Base-by-base conservation (phyloP, 2,329 filamentous ascomycete genomes). In the Neonectria punicea region DNA sequence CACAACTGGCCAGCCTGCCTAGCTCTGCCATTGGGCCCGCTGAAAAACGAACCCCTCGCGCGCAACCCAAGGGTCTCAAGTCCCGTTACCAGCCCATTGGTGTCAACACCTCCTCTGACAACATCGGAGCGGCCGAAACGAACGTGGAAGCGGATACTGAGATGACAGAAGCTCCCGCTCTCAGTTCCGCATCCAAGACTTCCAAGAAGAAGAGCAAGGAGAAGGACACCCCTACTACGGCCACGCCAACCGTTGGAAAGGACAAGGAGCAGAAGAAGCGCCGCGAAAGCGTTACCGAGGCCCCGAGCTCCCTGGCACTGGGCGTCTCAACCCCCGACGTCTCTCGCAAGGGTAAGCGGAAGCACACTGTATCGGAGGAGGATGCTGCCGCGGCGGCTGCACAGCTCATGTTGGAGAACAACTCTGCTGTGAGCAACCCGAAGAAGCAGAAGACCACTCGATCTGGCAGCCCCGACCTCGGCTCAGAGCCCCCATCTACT, bases 31-130 rank as follows among this genome's bases (percentile, higher is more conserved):
- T 60, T 11, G 83, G 81, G 22, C 81, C 83, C 53, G 80, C 84
- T 3, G 80, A 85, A 5, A 81, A 85, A 61, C 87, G 82, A 64
- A 77, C 84, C 1, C 82, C 88, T 53, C 86, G 90, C 64, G 82
- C 86, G 50, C 92, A 94, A 76, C 91, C 92, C 1, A 84, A 86
- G 72, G 90, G 89, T 7, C 80, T 94, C 58, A 88, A 85, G 72
- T 86, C 89, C 78, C 87, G 91, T 36, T 93, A 87, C 77, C 85
- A 85, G 58, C 91, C 92, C 1, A 86, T 91, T 49, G 92, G 92
- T 30, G 82, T 87, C 47, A 74, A 73, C 63, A 74, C 71, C 22
- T 63, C 76, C 32, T 73, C 76, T 70, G 75, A 72, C 49, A 75
- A 67, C 14, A 84, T 84, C 68, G 83, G 83, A 11, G 58, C 41